Evolutionary conservation across 768 basidiomycete species (phyloP).

Genomic region (Pleurotus djamor): DNA sequence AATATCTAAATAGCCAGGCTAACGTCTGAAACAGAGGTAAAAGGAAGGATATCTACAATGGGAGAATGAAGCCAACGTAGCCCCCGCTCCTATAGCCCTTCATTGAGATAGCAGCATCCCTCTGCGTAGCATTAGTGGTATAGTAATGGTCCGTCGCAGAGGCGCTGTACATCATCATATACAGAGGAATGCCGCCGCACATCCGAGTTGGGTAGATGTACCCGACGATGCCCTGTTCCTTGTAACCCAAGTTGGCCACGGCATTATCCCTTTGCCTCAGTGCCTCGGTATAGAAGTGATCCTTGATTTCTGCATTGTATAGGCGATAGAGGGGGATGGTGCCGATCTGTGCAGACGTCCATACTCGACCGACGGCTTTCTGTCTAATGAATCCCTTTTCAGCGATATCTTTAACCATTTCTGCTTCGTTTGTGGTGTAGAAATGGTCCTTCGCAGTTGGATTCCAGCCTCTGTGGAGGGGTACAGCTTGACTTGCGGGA

Average conservation of each 20-base stretch:
- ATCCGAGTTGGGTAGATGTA: background rate
- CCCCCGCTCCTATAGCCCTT: background rate
- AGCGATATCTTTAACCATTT: background rate
- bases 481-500: background rate
- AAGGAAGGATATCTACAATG: background rate
- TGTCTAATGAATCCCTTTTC: background rate
- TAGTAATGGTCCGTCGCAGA: background rate
- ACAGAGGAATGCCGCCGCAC: background rate
- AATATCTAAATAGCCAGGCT: background rate
- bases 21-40: background rate
- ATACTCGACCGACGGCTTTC: background rate
- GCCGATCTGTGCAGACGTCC: background rate
- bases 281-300: background rate
- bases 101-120: background rate
- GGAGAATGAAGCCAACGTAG: background rate
- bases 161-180: background rate
- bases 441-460: constrained; percentile 7
- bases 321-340: background rate
- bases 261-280: background rate
- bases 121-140: background rate
- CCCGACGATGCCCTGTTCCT: background rate
- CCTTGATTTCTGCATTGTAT: background rate
- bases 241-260: background rate
- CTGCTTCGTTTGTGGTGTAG: background rate
- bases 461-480: constrained; percentile 10